Percentiles rank a stretch among this genome's conserved stretches.
These are phyloP conservation scores for Areca catechu DNA, from an alignment of 176 grass and related monocot genomes.

Conservation along the genomic window DNA sequence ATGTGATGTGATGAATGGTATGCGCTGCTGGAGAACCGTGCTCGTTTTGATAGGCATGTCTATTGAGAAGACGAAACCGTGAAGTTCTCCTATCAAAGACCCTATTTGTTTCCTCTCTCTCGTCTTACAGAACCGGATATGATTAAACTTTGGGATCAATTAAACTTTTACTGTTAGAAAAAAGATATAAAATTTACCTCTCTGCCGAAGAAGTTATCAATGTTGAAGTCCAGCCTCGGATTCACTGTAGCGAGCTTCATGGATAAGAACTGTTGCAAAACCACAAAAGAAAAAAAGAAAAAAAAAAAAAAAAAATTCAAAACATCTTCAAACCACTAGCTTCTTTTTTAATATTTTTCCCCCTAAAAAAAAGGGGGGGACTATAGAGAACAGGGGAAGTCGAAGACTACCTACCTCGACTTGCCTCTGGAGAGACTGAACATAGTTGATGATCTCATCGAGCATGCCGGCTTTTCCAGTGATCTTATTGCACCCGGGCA, in stretches of 20 bases:
- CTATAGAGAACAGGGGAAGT: neutral
- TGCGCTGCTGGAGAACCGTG: too few relatives aligned
- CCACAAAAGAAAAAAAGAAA: neutral
- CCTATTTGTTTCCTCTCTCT: too few relatives aligned
- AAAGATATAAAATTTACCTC: constrained; percentile 20
- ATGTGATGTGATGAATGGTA: too few relatives aligned
- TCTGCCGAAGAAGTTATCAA: constrained; percentile 55
- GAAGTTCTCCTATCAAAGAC: too few relatives aligned
- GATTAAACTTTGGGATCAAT: too few relatives aligned
- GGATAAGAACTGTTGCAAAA: constrained; percentile 63
- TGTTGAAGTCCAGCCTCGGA: constrained; percentile 56
- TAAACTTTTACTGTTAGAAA: too few relatives aligned
- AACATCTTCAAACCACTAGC: too few relatives aligned
- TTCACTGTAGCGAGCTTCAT: constrained; percentile 84
- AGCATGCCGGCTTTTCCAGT: constrained; percentile 99
- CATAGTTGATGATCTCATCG: constrained; percentile 99
- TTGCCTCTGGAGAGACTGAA: constrained; percentile 97
- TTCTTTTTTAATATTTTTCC: too few relatives aligned
- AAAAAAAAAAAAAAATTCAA: neutral
- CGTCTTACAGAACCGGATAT: too few relatives aligned
- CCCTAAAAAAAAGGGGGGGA: neutral
- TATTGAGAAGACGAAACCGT: too few relatives aligned
- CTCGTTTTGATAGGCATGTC: too few relatives aligned
- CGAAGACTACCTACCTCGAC: constrained; percentile 64
- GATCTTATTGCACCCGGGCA: constrained; percentile 94